A percentile compares a stretch with the other conserved stretches of the same genome.
phyloP scores from a whole-genome alignment of 306 rosid species.

The Vigna angularis region DNA sequence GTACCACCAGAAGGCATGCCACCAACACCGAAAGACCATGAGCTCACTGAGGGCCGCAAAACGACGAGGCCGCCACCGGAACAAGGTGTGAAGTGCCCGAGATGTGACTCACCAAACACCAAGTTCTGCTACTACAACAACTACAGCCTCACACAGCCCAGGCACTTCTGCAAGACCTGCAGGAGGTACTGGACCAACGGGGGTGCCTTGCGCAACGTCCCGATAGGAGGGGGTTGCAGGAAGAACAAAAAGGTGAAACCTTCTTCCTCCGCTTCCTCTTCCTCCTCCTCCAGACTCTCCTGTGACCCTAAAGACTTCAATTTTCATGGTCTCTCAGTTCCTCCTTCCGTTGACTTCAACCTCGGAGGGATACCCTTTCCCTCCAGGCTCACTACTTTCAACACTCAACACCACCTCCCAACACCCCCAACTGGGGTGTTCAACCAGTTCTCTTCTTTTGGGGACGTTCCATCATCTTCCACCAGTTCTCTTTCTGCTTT shows the following conservation, averaged over 20 bases:
- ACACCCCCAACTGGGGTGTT: background rate
- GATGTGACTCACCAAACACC: conserved; percentile 85
- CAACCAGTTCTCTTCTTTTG: conserved; percentile 51
- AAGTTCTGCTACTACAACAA: conserved; percentile 92
- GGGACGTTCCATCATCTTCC: conserved; percentile 28
- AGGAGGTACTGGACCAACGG: conserved; percentile 89
- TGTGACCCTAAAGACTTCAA: conserved; percentile 53
- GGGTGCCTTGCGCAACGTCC: conserved; percentile 82
- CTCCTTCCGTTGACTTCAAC: conserved; percentile 68
- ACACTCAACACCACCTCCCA: background rate
- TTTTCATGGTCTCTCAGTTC: background rate
- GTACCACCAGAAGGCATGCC: conserved; percentile 51
- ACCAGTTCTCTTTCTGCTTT: background rate
- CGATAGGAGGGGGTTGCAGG: conserved; percentile 86
- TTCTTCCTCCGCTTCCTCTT: conserved; percentile 49
- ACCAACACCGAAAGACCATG: conserved; percentile 38
- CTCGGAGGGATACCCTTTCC: conserved; percentile 53
- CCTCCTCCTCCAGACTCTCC: conserved; percentile 48
- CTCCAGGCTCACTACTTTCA: conserved; percentile 25
- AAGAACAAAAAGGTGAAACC: conserved; percentile 70
- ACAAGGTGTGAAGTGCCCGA: conserved; percentile 66
- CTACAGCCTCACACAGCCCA: conserved; percentile 83
- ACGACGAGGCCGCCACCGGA: conserved; percentile 51
- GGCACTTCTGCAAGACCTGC: conserved; percentile 90
- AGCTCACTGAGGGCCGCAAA: conserved; percentile 40